phyloP scores from a whole-genome alignment of 2,329 filamentous ascomycete species.

The Aspergillus ochraceus region DNA sequence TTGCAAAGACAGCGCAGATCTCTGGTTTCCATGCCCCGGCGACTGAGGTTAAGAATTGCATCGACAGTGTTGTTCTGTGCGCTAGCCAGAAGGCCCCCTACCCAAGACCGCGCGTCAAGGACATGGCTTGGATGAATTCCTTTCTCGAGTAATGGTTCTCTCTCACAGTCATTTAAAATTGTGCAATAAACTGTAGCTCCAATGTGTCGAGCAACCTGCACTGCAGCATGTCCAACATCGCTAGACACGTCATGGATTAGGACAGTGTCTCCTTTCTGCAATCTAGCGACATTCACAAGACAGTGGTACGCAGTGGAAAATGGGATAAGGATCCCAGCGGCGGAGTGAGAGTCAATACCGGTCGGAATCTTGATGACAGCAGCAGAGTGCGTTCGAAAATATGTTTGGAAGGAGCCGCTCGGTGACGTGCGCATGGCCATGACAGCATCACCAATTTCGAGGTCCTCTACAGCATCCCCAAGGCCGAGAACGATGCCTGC shows the following conservation, averaged over 20 bases:
- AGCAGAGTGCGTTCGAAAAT: not conserved
- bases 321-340: not conserved
- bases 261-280: not conserved
- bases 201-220: not conserved
- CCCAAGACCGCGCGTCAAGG: too few species aligned
- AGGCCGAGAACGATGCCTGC: not conserved
- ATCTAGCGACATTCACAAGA: not conserved
- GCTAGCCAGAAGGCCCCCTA: too few species aligned
- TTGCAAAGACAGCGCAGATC: too few species aligned
- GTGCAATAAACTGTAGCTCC: too few species aligned
- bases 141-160: too few species aligned
- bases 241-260: not conserved
- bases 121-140: too few species aligned
- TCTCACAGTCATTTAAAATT: too few species aligned
- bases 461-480: not conserved
- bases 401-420: not conserved
- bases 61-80: too few species aligned
- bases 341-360: not conserved
- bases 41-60: too few species aligned
- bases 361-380: not conserved
- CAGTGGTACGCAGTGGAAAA: not conserved
- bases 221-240: not conserved
- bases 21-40: too few species aligned
- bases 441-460: not conserved
- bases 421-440: not conserved